A percentile compares a stretch with the other conserved stretches of the same genome.
Conservation (phyloP, 163 green algal species). For the Coccomyxa subellipsoidea region DNA sequence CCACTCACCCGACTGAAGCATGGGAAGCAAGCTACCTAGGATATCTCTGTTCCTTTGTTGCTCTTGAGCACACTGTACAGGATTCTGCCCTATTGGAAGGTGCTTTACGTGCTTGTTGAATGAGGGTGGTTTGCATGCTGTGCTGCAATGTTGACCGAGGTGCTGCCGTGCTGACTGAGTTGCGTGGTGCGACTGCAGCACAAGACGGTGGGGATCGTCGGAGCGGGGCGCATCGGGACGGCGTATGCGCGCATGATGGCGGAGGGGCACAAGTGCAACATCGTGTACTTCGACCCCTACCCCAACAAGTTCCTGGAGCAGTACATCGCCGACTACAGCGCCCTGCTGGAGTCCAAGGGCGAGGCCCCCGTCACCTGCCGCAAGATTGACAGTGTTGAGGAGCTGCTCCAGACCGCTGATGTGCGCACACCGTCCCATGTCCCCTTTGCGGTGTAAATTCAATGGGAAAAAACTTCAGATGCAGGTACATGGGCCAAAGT, state of each 20-base stretch:
- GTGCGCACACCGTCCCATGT: constrained; percentile 37
- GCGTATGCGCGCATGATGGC: constrained; percentile 98
- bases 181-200: constrained; percentile 59
- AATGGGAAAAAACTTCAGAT: no score
- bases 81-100: no score
- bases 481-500: no score
- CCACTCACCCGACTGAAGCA: no score
- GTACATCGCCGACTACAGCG: constrained; percentile 54
- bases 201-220: constrained; percentile 97
- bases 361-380: constrained; percentile 69
- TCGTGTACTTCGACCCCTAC: constrained; percentile 90
- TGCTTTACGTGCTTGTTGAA: no score
- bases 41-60: no score
- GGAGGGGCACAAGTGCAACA: constrained; percentile 96
- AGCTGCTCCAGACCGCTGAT: constrained; percentile 81
- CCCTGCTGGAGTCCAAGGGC: constrained; percentile 67
- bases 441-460: no score
- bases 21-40: no score
- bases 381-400: constrained; percentile 81
- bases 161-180: no score
- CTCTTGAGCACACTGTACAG: no score
- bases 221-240: constrained; percentile 91
- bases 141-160: background rate
- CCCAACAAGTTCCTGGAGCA: constrained; percentile 78
- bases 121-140: no score